Percentiles rank a stretch among this genome's conserved stretches.
phyloP scores from a whole-genome alignment of 768 basidiomycete species.

The Lactarius akahatsu region DNA sequence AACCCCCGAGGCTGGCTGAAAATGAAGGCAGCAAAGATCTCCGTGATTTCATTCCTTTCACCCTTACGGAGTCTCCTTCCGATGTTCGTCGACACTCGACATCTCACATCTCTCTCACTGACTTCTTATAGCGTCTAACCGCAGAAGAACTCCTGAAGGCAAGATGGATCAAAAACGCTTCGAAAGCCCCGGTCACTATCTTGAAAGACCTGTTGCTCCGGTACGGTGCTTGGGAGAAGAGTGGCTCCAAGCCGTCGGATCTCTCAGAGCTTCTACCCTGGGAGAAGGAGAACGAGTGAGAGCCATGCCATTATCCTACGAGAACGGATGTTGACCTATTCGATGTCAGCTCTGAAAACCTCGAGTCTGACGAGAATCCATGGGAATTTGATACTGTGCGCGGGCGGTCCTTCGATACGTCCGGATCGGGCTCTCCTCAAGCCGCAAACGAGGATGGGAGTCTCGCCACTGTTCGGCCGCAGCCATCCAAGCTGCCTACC shows the following conservation, averaged over 20 bases:
- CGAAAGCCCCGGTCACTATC: constrained; percentile 63
- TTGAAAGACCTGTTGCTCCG: constrained; percentile 80
- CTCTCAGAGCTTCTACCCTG: constrained; percentile 68
- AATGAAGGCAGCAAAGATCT: constrained; percentile 80
- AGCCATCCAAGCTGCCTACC: constrained; percentile 60
- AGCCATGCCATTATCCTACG: constrained; percentile 13
- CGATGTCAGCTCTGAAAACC: constrained; percentile 21
- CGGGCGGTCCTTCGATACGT: constrained; percentile 36
- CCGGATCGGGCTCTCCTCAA: constrained; percentile 11
- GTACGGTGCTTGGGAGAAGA: constrained; percentile 68
- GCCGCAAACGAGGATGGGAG: constrained; percentile 11
- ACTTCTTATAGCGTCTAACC: constrained; percentile 60
- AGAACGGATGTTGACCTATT: constrained; percentile 33
- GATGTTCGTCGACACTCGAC: constrained; percentile 52
- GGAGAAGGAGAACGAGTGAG: constrained; percentile 62
- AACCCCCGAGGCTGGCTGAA: constrained; percentile 79
- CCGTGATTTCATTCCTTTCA: constrained; percentile 82
- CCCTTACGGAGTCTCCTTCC: constrained; percentile 75
- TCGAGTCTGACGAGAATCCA: constrained; percentile 38
- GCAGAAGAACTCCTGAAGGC: constrained; percentile 87
- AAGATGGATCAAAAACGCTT: constrained; percentile 83
- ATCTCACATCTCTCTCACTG: not conserved
- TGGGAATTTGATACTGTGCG: constrained; percentile 82
- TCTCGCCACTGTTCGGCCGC: constrained; percentile 51
- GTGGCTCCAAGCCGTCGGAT: constrained; percentile 34